Base-by-base conservation (phyloP, 73 alveolate genomes). In the Symbiodinium pilosum region DNA sequence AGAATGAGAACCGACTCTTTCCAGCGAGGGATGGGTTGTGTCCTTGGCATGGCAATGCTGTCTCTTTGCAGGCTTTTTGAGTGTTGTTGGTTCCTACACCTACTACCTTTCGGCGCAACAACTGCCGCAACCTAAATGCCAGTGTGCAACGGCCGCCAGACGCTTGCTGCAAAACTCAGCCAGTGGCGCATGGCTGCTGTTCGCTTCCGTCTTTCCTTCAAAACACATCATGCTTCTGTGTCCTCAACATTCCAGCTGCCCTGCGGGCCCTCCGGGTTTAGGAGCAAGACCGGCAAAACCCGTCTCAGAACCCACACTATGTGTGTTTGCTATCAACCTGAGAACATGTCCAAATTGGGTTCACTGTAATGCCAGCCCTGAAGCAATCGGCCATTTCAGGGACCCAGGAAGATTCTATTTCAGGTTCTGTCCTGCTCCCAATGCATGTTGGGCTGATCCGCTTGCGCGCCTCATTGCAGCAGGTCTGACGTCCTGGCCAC, bases 1-100 rank as follows among this genome's bases (percentile, higher is more conserved):
- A 40, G 97, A 91, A 91, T 39, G 87, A 41, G 42, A 91, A 91
- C 21, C 97, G 97, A 68, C 97, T 91, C 77, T 91, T 91, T 7
- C 97, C 97, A 3, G 97, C 97, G 40, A 91, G 43, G 40, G 97
- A 91, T 34, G 97, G 97, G 28, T 91, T 91, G 44, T 91, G 97
- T 43, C 97, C 97, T 91, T 34, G 32, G 36, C 56, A 28, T 38
- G 30, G 30, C 59, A 47, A 47, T 47, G 59, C 14, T 47, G 6
- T 47, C 6, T n/a, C n/a, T n/a, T n/a, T n/a, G n/a, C n/a, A n/a
- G n/a, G n/a, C n/a, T n/a, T n/a, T n/a, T n/a, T n/a, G n/a, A n/a
- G n/a, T n/a, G n/a, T n/a, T n/a, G n/a, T n/a, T n/a, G n/a, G n/a
- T n/a, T n/a, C n/a, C n/a, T n/a, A n/a, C n/a, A n/a, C n/a, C n/a